A percentile compares a stretch with the other conserved stretches of the same genome.
phyloP scores from a whole-genome alignment of 352 stramenopile species.

The Phytophthora aleatoria region DNA sequence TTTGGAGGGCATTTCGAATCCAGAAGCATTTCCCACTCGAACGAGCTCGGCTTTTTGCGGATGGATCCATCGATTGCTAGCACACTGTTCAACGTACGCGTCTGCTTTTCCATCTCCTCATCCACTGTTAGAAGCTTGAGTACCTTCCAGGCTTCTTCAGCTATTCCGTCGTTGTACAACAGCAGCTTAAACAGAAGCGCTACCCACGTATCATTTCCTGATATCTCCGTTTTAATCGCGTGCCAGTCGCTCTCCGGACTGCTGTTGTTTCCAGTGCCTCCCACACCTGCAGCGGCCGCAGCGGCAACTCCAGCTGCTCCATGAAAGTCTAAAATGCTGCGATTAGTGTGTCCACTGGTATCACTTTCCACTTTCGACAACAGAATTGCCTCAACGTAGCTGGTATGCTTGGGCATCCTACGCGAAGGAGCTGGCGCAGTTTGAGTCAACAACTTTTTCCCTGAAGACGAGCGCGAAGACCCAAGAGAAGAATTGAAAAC shows the following conservation, averaged over 20 bases:
- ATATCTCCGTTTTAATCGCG: constrained; percentile 68
- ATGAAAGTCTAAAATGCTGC: constrained; percentile 49
- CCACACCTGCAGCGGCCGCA: constrained; percentile 27
- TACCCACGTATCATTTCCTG: constrained; percentile 47
- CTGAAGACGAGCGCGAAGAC: constrained; percentile 23
- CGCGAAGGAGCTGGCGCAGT: constrained; percentile 32
- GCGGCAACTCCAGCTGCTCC: constrained; percentile 31
- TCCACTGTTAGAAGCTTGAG: constrained; percentile 73
- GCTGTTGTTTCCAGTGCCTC: constrained; percentile 44
- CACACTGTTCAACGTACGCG: constrained; percentile 63
- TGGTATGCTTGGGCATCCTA: constrained; percentile 34
- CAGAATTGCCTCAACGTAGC: constrained; percentile 62
- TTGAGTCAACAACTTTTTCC: constrained; percentile 26
- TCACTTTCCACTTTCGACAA: constrained; percentile 73
- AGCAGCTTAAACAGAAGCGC: constrained; percentile 58
- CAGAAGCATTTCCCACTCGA: constrained; percentile 69
- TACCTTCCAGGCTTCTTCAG: constrained; percentile 79
- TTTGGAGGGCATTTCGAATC: constrained; percentile 63
- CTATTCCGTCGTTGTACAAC: constrained; percentile 47
- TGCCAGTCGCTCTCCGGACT: constrained; percentile 70
- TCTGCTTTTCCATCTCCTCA: constrained; percentile 71
- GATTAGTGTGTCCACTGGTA: constrained; percentile 55
- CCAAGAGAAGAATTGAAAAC: constrained; percentile 41
- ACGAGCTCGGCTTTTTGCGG: constrained; percentile 35
- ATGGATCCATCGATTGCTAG: constrained; percentile 79